Evolutionary conservation across 139 green algal species (phyloP).

Genomic region (Picochlorum sp.): DNA sequence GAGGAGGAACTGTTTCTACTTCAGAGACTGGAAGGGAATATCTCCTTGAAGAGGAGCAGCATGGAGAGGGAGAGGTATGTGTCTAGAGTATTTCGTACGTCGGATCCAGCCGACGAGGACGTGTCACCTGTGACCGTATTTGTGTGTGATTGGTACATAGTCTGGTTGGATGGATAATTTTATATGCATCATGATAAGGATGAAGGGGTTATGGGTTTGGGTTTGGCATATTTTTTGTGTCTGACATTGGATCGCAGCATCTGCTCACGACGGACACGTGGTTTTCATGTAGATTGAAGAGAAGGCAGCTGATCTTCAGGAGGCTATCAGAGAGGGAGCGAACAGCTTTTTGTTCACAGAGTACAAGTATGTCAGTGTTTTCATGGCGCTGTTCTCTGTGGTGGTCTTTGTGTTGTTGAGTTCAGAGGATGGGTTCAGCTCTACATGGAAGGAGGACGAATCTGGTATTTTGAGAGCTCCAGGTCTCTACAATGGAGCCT

Average conservation of each 20-base stretch:
- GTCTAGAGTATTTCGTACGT: not conserved
- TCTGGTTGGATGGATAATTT: no score
- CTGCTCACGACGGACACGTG: not conserved
- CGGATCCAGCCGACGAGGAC: not conserved
- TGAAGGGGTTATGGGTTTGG: not conserved
- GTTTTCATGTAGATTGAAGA: constrained; percentile 57
- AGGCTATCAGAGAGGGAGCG: constrained; percentile 81
- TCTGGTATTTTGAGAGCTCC: constrained; percentile 44
- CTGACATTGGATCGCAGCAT: no score
- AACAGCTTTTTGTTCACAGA: constrained; percentile 90
- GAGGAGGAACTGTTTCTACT: constrained; percentile 27
- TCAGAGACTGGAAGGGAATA: constrained; percentile 63
- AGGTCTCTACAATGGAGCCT: constrained; percentile 74
- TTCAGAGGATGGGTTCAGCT: constrained; percentile 61
- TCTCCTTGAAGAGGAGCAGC: constrained; percentile 70
- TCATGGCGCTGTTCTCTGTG: constrained; percentile 85
- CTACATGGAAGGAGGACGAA: constrained; percentile 48
- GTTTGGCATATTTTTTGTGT: not conserved
- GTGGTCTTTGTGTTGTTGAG: constrained; percentile 90
- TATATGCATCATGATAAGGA: no score
- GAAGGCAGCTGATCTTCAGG: constrained; percentile 81
- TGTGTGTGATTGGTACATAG: not conserved
- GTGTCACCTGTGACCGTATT: not conserved
- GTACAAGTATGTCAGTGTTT: constrained; percentile 87
- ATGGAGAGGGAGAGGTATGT: constrained; percentile 47